Base-by-base conservation (phyloP, 2,329 filamentous ascomycete genomes). In the Exophiala calicioides region DNA sequence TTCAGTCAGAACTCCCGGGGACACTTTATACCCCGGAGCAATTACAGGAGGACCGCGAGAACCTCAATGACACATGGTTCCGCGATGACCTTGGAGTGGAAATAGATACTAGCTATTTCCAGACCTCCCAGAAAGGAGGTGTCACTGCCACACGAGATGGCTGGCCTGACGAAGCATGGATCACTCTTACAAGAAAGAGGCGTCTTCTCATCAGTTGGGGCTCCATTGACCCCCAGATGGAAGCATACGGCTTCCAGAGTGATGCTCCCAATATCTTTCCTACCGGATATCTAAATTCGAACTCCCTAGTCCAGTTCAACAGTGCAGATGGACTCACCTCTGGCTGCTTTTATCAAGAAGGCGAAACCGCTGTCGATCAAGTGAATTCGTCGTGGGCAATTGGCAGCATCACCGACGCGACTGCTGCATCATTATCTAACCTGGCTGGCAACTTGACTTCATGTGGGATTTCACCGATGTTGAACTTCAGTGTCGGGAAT, bases 151-250 rank as follows among this genome's bases (percentile, higher is more conserved):
- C 81, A 1, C 60, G 69, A 1, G 72, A 82, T 63, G 82, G 82
- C 8, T 86, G 82, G 82, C 82, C 82, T 0, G 77, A 74, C n/a
- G 76, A 80, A 55, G 71, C 73, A 15, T 81, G 74, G 55, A 63
- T 84, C 24, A 78, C 81, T 54, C 71, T 83, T 33, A 67, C 70
- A 2, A 66, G 72, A 35, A 69, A 71, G n/a, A 74, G 74, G 53
- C 70, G 82, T 23, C 56, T 85, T 2, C 58, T 85, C 2, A 61
- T 78, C 6, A 72, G 74, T 27, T 81, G 78, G 60, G 81, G 81
- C 1, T 67, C 61, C 0, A 61, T 84, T 4, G 81, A 82, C 59
- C 65, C 77, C 2, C 77, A 83, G 44, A 76, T 85, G 69, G 53
- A 60, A 7, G 62, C 57, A 2, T 85, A 85, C 58, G 71, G 84